Evolutionary conservation across 2,329 filamentous ascomycete species (phyloP), one percentile per base, ranked within the genome.

Genomic region (Cladobotryum protrusum): DNA sequence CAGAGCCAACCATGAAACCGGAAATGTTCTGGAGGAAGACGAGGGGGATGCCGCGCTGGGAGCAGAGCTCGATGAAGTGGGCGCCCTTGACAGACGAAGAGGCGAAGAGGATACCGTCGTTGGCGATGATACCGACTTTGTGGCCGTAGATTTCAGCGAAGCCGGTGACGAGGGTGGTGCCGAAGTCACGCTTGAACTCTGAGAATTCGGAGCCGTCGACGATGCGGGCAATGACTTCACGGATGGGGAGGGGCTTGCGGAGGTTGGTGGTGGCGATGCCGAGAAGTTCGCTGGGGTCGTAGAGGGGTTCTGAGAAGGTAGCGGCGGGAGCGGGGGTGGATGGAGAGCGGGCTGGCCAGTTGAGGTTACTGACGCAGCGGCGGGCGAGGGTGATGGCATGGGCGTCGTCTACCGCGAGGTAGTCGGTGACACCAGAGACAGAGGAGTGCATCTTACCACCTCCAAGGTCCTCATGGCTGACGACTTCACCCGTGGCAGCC

Each of bases 11-110:
- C 93, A 99, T 99, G 79, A 99, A 99, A 40, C 93, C 93, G 5
- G 85, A 86, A 65, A 99, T 97, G 68, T 99, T 97, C 67, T 99
- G 93, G 17, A 99, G 74, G 71, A 97, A 97, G 45, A 97, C 78
- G 9, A 97, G 76, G 1, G 93, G 92, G 50, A 97, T 87, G 48
- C 88, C 83, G 50, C 93, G 86, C 69, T 96, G 90, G 29, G 86
- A 79, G 73, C 92, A 97, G 4, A 99, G 81, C 70, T 99, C 89
- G 61, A 97, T 89, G 68, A 99, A 99, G 71, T 99, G 93, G 0
- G 93, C 90, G 34, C 91, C 93, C 71, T 99, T 99, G 54, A 96
- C 78, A 8, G 89, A 85, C 9, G 88, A 90, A 46, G 90, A 82
- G 49, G 87, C 89, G 74, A 97, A 95, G 6, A 99, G 77, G 60